Base-by-base conservation (phyloP, 2,329 filamentous ascomycete genomes). In the Pestalotiopsis sp. region DNA sequence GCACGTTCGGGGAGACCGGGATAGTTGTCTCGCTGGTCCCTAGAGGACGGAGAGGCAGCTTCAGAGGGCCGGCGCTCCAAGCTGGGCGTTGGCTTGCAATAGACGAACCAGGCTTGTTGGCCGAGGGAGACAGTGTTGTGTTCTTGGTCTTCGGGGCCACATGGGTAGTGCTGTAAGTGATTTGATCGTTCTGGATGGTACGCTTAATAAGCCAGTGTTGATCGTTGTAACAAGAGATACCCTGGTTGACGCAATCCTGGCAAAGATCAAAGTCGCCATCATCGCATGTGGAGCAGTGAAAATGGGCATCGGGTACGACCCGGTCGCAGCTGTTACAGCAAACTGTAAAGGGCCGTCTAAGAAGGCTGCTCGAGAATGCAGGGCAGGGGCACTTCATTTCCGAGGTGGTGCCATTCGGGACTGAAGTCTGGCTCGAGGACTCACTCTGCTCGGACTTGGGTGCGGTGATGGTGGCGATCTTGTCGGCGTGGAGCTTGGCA, bases 191-290 rank as follows among this genome's bases (percentile, higher is more conserved):
- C 76, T 91, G 86, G 71, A 97, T 89, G 71, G 89, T 90, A 69
- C 96, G 92, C 88, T 97, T 98, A 80, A 98, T 95, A 81, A 99
- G 86, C 95, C 94, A 98, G 83, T 99, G 96, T 71, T 90, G 88
- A 38, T 91, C 87, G 68, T 91, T 91, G 71, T 90, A 88, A 84
- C 97, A 99, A 56, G 92, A 88, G 69, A 92, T 86, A 71, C 95
- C 95, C 57, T 86, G 83, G 64, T 90, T 87, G 62, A 98, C 89
- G 76, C 96, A 99, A 5, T 84, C 81, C 72, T 90, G 87, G 85
- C 97, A 99, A 38, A 99, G 88, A 77, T 99, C 96, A 76, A 95
- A 99, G 80, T 99, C 96, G 56, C 95, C 96, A 68, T 92, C 89
- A 72, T 98, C 94, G 78, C 96, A 99, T 69, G 92, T 93, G 73